phyloP scores from a whole-genome alignment of 805 yeast genomes.

The Zygosaccharomyces siamensis region DNA sequence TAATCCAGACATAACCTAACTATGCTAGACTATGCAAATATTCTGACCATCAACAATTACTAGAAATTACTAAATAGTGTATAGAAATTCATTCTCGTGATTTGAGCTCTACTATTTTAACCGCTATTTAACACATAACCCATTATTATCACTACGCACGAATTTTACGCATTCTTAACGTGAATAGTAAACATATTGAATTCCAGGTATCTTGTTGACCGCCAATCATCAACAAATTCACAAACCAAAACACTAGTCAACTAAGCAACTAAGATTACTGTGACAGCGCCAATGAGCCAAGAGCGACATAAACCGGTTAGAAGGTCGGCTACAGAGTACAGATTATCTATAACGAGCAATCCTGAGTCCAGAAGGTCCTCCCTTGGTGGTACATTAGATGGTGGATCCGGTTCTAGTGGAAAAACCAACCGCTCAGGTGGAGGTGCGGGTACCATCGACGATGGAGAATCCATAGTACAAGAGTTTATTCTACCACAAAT shows the following conservation, averaged over 20 bases:
- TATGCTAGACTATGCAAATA: conserved; percentile 3
- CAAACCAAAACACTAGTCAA: not conserved
- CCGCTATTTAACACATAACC: not conserved
- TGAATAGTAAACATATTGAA: conserved; percentile 1
- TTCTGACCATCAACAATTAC: not conserved
- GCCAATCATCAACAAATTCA: not conserved
- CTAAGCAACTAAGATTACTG: too few species aligned
- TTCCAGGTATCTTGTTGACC: not conserved
- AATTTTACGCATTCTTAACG: not conserved
- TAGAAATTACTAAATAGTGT: not conserved
- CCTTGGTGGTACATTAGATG: conserved; percentile 18
- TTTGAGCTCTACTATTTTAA: not conserved
- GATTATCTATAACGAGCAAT: conserved; percentile 39
- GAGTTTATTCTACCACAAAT: conserved; percentile 42
- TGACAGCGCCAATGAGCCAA: conserved; percentile 12
- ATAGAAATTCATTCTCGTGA: not conserved
- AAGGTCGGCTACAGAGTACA: conserved; percentile 34
- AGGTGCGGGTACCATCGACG: conserved; percentile 9
- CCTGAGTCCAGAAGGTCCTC: conserved; percentile 35
- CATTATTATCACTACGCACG: conserved; percentile 1
- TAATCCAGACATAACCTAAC: not conserved
- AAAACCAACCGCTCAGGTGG: conserved; percentile 8
- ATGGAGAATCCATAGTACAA: conserved; percentile 20
- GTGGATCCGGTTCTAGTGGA: conserved; percentile 5
- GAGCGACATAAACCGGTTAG: conserved; percentile 12